These are phyloP conservation scores for Wallacemonas sp. DNA, from an alignment of 208 protist species.

Conservation along the genomic window DNA sequence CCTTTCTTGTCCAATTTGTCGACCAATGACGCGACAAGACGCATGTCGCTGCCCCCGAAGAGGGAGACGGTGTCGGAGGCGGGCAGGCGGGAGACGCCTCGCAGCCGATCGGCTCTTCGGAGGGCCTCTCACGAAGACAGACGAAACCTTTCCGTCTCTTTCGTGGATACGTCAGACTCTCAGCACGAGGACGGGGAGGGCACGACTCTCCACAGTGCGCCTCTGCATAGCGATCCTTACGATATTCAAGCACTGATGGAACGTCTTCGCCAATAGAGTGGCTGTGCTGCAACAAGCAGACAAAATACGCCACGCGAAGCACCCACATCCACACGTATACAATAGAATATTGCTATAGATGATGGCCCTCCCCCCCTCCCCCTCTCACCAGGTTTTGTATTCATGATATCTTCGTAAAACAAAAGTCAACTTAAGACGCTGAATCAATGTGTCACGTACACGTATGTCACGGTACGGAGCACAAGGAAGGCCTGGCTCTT, in stretches of 20 bases:
- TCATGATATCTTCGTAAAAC: too few relatives aligned
- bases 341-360: too few relatives aligned
- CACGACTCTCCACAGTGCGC: background rate
- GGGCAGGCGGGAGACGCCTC: background rate
- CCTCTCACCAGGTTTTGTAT: too few relatives aligned
- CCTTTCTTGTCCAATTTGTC: conserved; percentile 8
- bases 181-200: background rate
- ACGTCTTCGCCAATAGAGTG: background rate
- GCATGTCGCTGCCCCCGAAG: conserved; percentile 6
- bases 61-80: background rate
- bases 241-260: conserved; percentile 9
- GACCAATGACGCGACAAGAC: background rate
- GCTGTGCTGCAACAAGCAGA: background rate
- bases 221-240: conserved; percentile 1
- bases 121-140: background rate
- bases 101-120: conserved; percentile 2
- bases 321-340: too few relatives aligned
- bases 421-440: too few relatives aligned
- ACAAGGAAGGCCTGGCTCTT: too few relatives aligned
- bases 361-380: too few relatives aligned
- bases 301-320: too few relatives aligned
- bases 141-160: background rate
- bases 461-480: too few relatives aligned
- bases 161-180: background rate
- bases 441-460: too few relatives aligned